Percentiles rank a stretch among this genome's conserved stretches.
phyloP scores from a whole-genome alignment of 1,284 basidiomycete genomes.

The Sanghuangporus baumii region DNA sequence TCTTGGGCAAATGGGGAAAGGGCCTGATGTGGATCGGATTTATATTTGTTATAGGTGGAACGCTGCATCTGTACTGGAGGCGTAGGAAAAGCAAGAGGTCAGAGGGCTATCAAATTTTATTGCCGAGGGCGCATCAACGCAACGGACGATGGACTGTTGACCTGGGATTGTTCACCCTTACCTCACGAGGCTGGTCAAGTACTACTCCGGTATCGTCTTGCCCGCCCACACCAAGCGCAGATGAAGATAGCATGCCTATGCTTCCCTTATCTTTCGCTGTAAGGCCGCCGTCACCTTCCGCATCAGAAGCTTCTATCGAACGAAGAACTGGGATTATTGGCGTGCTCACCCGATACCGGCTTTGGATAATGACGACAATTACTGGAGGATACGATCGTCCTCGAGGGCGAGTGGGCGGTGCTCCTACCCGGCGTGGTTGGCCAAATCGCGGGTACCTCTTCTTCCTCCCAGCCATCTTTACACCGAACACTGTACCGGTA shows the following conservation, averaged over 20 bases:
- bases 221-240: conserved; percentile 37
- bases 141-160: conserved; percentile 70
- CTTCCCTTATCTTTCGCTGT: conserved; percentile 60
- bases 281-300: conserved; percentile 48
- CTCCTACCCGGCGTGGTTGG: conserved; percentile 39
- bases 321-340: conserved; percentile 33
- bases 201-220: conserved; percentile 41
- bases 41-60: conserved; percentile 62
- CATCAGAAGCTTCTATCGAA: conserved; percentile 39
- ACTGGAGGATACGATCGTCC: conserved; percentile 33
- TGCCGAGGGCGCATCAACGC: conserved; percentile 63
- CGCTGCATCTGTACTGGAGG: conserved; percentile 51
- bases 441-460: conserved; percentile 56
- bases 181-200: conserved; percentile 33
- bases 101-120: conserved; percentile 66
- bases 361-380: conserved; percentile 43
- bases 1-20: conserved; percentile 85
- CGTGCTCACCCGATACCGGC: conserved; percentile 48
- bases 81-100: conserved; percentile 41
- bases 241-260: conserved; percentile 49
- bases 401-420: conserved; percentile 30
- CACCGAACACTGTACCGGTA: conserved; percentile 46
- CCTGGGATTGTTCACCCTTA: conserved; percentile 52
- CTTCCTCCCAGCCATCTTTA: conserved; percentile 78
- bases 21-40: conserved; percentile 78